Percentiles rank a stretch among this genome's conserved stretches.
phyloP scores from a whole-genome alignment of 768 basidiomycete species.

The Trametes cubensis region DNA sequence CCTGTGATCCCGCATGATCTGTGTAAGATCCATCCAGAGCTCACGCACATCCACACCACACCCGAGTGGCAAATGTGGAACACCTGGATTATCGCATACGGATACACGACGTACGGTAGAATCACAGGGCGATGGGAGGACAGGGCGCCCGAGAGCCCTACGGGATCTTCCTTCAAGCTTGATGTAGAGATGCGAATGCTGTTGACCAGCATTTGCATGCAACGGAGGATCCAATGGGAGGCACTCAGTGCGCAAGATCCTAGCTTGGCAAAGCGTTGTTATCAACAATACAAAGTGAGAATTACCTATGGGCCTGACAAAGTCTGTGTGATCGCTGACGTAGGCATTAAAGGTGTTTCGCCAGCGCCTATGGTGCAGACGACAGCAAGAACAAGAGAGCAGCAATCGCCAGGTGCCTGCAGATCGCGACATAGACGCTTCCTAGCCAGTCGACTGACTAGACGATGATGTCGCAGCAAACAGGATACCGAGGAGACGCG shows the following conservation, averaged over 20 bases:
- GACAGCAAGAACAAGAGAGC: too few species aligned
- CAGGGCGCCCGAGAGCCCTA: not conserved
- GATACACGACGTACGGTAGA: not conserved
- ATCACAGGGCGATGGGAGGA: not conserved
- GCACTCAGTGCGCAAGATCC: not conserved
- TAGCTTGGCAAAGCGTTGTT: not conserved
- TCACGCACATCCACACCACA: not conserved
- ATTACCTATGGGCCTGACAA: not conserved
- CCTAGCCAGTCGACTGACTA: too few species aligned
- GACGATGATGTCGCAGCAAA: too few species aligned
- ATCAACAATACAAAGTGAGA: not conserved
- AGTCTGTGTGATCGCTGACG: not conserved
- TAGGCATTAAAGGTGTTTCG: not conserved
- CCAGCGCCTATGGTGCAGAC: not conserved
- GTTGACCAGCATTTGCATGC: not conserved
- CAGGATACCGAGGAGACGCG: too few species aligned
- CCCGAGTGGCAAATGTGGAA: not conserved
- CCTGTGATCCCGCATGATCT: not conserved
- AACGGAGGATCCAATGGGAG: not conserved
- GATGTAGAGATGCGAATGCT: not conserved
- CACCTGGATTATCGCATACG: not conserved
- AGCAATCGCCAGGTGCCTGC: too few species aligned
- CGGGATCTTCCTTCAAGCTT: not conserved
- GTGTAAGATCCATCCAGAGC: not conserved
- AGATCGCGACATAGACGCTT: too few species aligned